Evolutionary conservation across 495 filamentous ascomycete species (phyloP).

Genomic region (Entonaema liquescens): DNA sequence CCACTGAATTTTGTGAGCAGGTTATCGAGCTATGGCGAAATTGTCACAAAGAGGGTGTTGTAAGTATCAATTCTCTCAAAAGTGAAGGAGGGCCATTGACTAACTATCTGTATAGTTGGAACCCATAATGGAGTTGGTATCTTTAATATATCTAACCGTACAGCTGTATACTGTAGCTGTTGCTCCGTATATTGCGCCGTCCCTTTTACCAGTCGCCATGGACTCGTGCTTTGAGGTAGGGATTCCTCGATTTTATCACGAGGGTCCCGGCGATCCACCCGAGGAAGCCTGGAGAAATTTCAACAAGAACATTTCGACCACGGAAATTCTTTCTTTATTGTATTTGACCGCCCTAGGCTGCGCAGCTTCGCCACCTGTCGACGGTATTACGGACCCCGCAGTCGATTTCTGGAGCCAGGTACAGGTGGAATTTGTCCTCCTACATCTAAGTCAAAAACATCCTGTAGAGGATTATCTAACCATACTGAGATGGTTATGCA

Average conservation of each 20-base stretch:
- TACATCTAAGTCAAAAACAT: constrained; percentile 56
- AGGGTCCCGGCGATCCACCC: constrained; percentile 37
- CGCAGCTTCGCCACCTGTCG: constrained; percentile 35
- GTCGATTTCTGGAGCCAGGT: constrained; percentile 56
- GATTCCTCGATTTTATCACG: constrained; percentile 43
- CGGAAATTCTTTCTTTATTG: constrained; percentile 52
- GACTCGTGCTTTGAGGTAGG: constrained; percentile 46
- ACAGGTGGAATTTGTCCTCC: constrained; percentile 56
- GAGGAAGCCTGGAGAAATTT: constrained; percentile 36
- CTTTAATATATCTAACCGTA: constrained; percentile 50
- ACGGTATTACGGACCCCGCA: constrained; percentile 38
- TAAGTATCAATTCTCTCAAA: constrained; percentile 11
- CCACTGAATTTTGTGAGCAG: constrained; percentile 55
- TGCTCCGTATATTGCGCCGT: constrained; percentile 53
- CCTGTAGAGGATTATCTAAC: constrained; percentile 53
- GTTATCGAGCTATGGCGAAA: constrained; percentile 56
- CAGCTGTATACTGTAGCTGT: constrained; percentile 51
- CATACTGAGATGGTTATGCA: constrained; percentile 51
- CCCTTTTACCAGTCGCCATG: constrained; percentile 54
- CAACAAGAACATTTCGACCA: constrained; percentile 48
- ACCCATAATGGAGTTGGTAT: constrained; percentile 55
- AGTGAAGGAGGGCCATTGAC: neutral
- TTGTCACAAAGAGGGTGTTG: constrained; percentile 50
- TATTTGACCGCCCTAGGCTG: constrained; percentile 54
- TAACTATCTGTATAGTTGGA: constrained; percentile 44